Base-by-base conservation (phyloP, 2,329 filamentous ascomycete genomes). In the Huntiella omanensis region DNA sequence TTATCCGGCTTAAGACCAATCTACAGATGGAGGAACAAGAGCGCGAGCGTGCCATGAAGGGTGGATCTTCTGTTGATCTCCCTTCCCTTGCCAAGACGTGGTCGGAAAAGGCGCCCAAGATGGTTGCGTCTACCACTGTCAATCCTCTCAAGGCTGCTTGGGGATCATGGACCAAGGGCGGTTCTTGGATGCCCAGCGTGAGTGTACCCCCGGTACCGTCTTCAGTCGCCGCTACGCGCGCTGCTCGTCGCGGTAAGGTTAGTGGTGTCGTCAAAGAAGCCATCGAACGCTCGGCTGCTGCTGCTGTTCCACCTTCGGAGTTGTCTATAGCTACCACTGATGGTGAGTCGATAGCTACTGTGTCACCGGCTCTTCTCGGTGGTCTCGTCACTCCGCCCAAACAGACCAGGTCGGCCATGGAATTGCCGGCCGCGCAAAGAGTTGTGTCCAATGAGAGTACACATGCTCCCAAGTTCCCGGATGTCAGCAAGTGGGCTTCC, bases 1-100 rank as follows among this genome's bases (percentile, higher is more conserved):
- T 85, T 33, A 96, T 96, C 54, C 80, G 91, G 45, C 77, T 98
- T 50, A 84, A 85, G 59, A 84, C 91, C 11, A 95, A 94, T 56
- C 69, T 98, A 33, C 85, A 96, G 59, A 98, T 98, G 91, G 88
- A 98, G 61, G 83, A 92, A 58, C 85, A 94, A 59, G 87, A 95
- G 62, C 83, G 85, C 44, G 88, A 96, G 60, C 75, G 91, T 50
- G 79, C 84, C 1, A 73, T 83, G 63, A 77, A 80, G 46, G 78
- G 78, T 41, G 74, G 73, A 11, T 80, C 76, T 5, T 67, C 74
- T 22, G 69, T 79, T 50, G 74, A 69, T 46, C 68, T 91, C 54
- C 82, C 83, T 4, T 83, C 82, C 36, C 73, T 94, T 37, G 80
- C 84, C 1, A 80, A 80, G 40, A 74, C 83, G 32, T 42, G 47